Percentiles rank a stretch among this genome's conserved stretches.
These are phyloP conservation scores for Helotiales sp. DNA, from an alignment of 2,329 filamentous ascomycete species.

Conservation along the genomic window DNA sequence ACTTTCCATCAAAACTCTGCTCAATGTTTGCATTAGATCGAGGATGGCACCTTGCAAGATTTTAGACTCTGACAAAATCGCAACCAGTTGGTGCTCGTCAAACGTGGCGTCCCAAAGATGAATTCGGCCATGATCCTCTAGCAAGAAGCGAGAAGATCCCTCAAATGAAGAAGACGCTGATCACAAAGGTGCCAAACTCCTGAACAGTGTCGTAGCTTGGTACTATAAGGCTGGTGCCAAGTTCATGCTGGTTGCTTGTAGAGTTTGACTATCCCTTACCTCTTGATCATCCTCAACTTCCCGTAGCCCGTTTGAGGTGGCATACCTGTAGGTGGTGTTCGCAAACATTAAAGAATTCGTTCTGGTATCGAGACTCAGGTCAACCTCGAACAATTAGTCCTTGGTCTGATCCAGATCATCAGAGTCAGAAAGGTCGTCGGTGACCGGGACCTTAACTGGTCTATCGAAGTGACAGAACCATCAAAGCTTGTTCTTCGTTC, in stretches of 20 bases:
- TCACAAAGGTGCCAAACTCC: neutral
- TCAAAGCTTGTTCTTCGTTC: neutral
- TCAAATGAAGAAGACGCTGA: neutral
- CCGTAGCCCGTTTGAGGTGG: neutral
- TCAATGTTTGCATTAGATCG: neutral
- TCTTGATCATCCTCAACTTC: neutral
- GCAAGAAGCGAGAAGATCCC: neutral
- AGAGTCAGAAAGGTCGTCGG: too few species aligned
- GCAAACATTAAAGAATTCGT: too few species aligned
- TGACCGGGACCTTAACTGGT: neutral
- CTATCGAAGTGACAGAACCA: neutral
- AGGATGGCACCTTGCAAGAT: neutral
- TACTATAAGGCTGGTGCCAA: neutral
- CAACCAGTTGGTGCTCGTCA: neutral
- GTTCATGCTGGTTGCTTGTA: neutral
- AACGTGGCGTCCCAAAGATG: neutral
- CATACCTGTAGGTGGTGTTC: too few species aligned
- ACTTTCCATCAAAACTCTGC: neutral
- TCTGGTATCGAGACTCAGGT: too few species aligned
- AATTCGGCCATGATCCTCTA: neutral
- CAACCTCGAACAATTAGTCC: too few species aligned
- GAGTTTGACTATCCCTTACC: neutral
- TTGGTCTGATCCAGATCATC: too few species aligned
- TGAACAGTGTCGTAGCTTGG: neutral
- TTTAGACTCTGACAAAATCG: neutral